A percentile compares a stretch with the other conserved stretches of the same genome.
These are phyloP conservation scores for Phialocephala sp. DNA, from an alignment of 2,329 filamentous ascomycete species.

Conservation along the genomic window DNA sequence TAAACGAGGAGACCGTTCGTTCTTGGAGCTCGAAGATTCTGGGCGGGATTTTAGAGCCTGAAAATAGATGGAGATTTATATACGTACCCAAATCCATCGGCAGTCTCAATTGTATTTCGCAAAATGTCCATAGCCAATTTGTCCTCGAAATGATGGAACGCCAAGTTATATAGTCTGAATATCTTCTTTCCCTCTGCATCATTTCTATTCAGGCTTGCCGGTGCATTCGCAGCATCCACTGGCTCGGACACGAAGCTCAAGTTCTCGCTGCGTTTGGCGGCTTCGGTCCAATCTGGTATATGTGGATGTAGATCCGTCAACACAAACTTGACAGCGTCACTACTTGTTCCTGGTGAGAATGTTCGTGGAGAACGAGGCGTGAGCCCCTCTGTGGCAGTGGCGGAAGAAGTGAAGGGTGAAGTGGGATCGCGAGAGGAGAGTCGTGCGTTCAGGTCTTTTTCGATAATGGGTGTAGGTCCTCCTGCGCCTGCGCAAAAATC, in stretches of 20 bases:
- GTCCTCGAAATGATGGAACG: constrained; percentile 80
- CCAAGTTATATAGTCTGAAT: constrained; percentile 74
- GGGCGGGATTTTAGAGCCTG: neutral
- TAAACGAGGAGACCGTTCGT: constrained; percentile 59
- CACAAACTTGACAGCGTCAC: constrained; percentile 58
- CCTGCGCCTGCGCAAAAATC: constrained; percentile 80
- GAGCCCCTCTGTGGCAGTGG: constrained; percentile 25
- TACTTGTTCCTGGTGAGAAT: constrained; percentile 18
- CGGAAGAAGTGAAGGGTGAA: constrained; percentile 37
- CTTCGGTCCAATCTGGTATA: constrained; percentile 61
- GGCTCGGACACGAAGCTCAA: constrained; percentile 64
- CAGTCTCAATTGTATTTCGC: constrained; percentile 66
- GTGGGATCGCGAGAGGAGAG: constrained; percentile 36
- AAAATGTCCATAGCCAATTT: constrained; percentile 64
- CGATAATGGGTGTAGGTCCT: constrained; percentile 70
- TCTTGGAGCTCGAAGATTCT: constrained; percentile 78
- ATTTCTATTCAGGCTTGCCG: constrained; percentile 52
- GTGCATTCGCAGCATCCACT: constrained; percentile 69
- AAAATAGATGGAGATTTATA: neutral
- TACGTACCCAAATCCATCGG: constrained; percentile 65
- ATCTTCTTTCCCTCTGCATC: constrained; percentile 54
- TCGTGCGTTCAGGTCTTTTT: constrained; percentile 60
- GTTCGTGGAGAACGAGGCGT: constrained; percentile 35
- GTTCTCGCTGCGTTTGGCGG: constrained; percentile 57
- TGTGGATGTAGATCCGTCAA: constrained; percentile 72